Evolutionary conservation across 495 filamentous ascomycete species (phyloP).

Genomic region (Daldinia vernicosa): DNA sequence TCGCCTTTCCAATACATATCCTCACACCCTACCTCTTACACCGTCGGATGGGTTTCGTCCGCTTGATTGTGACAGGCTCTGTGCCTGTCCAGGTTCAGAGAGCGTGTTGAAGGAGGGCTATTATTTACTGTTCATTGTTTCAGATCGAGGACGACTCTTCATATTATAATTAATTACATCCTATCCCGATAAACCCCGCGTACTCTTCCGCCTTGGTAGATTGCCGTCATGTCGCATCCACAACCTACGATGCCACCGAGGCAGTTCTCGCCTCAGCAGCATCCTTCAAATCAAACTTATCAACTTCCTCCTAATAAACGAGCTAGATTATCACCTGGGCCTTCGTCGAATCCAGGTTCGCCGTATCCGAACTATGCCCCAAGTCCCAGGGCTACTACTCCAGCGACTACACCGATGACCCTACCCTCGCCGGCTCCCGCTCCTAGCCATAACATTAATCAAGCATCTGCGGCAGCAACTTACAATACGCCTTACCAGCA

Average conservation of each 20-base stretch:
- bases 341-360: constrained; percentile 41
- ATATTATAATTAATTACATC: background rate
- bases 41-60: constrained; percentile 39
- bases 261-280: constrained; percentile 52
- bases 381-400: constrained; percentile 44
- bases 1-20: background rate
- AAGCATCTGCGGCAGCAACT: constrained; percentile 26
- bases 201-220: background rate
- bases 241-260: constrained; percentile 38
- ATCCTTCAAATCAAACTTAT: constrained; percentile 49
- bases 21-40: constrained; percentile 6
- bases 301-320: constrained; percentile 69
- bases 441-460: constrained; percentile 37
- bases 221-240: constrained; percentile 42
- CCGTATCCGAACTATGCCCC: constrained; percentile 42
- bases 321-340: constrained; percentile 71
- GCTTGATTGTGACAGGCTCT: constrained; percentile 38
- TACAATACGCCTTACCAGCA: constrained; percentile 48
- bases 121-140: background rate
- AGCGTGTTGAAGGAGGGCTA: constrained; percentile 12
- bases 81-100: constrained; percentile 41
- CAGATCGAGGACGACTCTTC: background rate
- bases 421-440: constrained; percentile 44
- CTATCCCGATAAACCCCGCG: background rate
- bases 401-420: constrained; percentile 31